phyloP scores from a whole-genome alignment of 371 early-diverging fungal species.

The Massospora cicadina region DNA sequence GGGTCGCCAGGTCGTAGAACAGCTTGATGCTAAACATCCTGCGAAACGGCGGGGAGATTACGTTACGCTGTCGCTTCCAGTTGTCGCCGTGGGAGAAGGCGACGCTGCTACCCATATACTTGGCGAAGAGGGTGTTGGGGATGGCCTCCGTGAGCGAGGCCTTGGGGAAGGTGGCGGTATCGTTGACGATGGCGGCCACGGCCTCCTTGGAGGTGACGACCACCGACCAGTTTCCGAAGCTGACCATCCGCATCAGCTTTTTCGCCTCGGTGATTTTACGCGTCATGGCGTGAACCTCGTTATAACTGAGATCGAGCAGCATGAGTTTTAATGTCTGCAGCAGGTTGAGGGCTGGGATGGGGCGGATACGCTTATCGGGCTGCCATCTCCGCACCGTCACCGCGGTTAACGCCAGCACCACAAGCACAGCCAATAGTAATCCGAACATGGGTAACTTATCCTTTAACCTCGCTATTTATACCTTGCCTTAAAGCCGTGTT shows the following conservation, averaged over 20 bases:
- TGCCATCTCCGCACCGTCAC: neutral
- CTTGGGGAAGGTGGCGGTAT: neutral
- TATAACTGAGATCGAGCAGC: neutral
- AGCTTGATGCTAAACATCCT: neutral
- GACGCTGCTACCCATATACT: neutral
- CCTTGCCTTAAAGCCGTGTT: too few species aligned
- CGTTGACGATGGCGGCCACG: neutral
- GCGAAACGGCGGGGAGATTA: neutral
- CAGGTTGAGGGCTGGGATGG: neutral
- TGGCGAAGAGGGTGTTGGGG: neutral
- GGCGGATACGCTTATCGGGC: neutral
- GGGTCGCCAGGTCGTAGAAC: neutral
- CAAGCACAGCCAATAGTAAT: neutral
- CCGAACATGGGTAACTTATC: too few species aligned
- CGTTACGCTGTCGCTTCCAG: neutral
- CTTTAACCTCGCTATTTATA: too few species aligned
- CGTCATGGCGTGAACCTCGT: neutral
- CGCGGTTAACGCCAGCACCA: neutral
- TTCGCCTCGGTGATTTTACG: neutral
- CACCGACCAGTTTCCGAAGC: conserved; percentile 1
- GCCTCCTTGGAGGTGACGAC: neutral
- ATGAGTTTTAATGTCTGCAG: neutral
- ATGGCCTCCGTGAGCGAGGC: neutral
- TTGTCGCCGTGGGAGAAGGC: neutral
- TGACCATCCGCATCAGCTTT: neutral